These are phyloP conservation scores for Cyclotella choctawhatcheeana DNA, from an alignment of 108 stramenopile species.

Conservation along the genomic window DNA sequence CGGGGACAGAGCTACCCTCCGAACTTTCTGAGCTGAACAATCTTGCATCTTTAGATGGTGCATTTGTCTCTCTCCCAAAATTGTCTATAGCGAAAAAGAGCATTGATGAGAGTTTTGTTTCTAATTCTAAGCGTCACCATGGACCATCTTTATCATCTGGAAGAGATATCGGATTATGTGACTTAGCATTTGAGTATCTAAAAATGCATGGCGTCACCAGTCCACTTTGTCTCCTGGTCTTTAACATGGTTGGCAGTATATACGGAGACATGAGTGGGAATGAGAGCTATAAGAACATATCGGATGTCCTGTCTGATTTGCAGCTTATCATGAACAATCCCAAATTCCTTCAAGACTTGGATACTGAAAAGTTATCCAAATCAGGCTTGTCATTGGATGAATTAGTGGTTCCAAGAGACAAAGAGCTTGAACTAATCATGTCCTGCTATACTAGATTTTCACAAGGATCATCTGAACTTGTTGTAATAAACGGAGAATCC, in stretches of 20 bases:
- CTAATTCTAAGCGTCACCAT: neutral
- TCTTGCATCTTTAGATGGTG: neutral
- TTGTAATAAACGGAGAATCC: neutral
- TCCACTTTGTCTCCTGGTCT: slow-evolving; percentile 18
- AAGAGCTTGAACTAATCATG: slow-evolving; percentile 3
- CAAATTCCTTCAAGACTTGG: neutral
- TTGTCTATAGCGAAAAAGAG: neutral
- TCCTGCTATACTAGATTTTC: neutral
- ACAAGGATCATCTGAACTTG: neutral
- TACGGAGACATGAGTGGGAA: slow-evolving; percentile 18
- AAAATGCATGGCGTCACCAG: neutral
- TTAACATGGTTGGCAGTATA: slow-evolving; percentile 3
- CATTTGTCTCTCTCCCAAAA: slow-evolving; percentile 1
- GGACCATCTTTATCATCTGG: neutral
- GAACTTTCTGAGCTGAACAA: neutral
- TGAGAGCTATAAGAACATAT: slow-evolving; percentile 16
- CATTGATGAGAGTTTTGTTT: neutral
- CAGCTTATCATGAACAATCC: slow-evolving; percentile 3
- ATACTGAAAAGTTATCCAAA: neutral
- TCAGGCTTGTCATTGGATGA: slow-evolving; percentile 8
- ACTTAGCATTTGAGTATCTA: neutral
- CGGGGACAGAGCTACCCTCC: slow-evolving; percentile 16
- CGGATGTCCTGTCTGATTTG: slow-evolving; percentile 27
- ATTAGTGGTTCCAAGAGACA: slow-evolving; percentile 16
- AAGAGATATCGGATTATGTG: neutral